Base-by-base conservation (phyloP, 1,284 basidiomycete species). In the Melampsora americana region DNA sequence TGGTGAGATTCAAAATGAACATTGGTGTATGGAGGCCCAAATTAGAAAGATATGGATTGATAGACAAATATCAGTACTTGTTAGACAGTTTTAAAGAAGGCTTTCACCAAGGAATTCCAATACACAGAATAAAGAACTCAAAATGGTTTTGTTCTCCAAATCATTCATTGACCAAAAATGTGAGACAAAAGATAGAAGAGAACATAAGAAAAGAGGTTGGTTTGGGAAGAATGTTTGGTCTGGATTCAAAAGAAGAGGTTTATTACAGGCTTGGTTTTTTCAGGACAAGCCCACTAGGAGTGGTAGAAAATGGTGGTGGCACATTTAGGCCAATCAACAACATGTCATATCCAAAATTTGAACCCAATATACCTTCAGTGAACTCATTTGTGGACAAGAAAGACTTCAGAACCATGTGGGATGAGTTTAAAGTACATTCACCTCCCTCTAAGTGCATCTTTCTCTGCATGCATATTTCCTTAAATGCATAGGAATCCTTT, bases 101-200 rank as follows among this genome's bases (percentile, higher is more conserved):
- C 5, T 67, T 67, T 46, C 11, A 68, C 26, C 66, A 68, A 68
- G 66, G 66, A 1, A 30, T 68, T 9, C 66, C 66, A 12, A 7
- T 44, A 0, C 39, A 68, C 30, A 53, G 1, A 30, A 23, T 68
- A 68, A 30, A 26, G 64, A 42, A n/a, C 1, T 2, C 16, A 1
- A 42, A 66, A 32, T 42, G 39, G 39, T 30, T 35, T 46, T 23
- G 28, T 26, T 32, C 64, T 2, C 64, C 64, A 16, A 66, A 66
- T 42, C 64, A 66, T 35, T 12, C 7, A 66, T 32, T 9, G 14
- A 32, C 64, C 4, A 7, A n/a, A 14, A 12, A 26, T 9, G 64
- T n/a, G 12, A 26, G 26, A 66, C 20, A 44, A 5, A 44, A 44
- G 26, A 66, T 66, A 0, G 18, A 66, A 23, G n/a, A 26, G 20